Percentiles rank a stretch among this genome's conserved stretches.
Conservation (phyloP, 139 green algal genomes). For the Picochlorum sp. region DNA sequence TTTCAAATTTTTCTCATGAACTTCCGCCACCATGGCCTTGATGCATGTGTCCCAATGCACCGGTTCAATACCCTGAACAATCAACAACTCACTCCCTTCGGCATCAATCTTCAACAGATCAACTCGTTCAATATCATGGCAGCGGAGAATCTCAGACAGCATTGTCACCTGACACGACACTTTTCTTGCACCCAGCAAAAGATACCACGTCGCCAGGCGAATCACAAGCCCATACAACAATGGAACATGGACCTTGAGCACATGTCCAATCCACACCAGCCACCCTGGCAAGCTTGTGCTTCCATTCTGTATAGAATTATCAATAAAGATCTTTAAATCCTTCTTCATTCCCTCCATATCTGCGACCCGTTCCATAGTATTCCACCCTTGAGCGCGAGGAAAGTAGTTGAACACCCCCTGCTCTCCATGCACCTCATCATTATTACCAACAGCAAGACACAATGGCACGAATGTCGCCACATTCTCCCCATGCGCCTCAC, state of each 20-base stretch:
- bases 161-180: slow-evolving; percentile 15
- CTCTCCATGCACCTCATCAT: slow-evolving; percentile 3
- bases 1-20: slow-evolving; percentile 23
- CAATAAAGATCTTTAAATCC: slow-evolving; percentile 34
- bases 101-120: slow-evolving; percentile 52
- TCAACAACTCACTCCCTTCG: slow-evolving; percentile 42
- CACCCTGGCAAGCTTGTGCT: not conserved
- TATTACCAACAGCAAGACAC: not conserved
- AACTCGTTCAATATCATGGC: slow-evolving; percentile 16
- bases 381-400: slow-evolving; percentile 28
- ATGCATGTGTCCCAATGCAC: slow-evolving; percentile 35
- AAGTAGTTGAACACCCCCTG: slow-evolving; percentile 33
- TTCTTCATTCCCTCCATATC: slow-evolving; percentile 20
- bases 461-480: not conserved
- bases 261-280: not conserved
- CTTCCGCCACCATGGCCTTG: slow-evolving; percentile 29
- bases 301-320: slow-evolving; percentile 19
- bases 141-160: slow-evolving; percentile 22
- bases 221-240: too few relatives aligned
- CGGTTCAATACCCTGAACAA: slow-evolving; percentile 29
- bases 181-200: not conserved
- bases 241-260: not conserved
- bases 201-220: not conserved
- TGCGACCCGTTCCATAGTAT: slow-evolving; percentile 26
- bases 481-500: not conserved